A percentile compares a stretch with the other conserved stretches of the same genome.
phyloP scores from a whole-genome alignment of 495 filamentous ascomycete species.

The Letharia columbiana region DNA sequence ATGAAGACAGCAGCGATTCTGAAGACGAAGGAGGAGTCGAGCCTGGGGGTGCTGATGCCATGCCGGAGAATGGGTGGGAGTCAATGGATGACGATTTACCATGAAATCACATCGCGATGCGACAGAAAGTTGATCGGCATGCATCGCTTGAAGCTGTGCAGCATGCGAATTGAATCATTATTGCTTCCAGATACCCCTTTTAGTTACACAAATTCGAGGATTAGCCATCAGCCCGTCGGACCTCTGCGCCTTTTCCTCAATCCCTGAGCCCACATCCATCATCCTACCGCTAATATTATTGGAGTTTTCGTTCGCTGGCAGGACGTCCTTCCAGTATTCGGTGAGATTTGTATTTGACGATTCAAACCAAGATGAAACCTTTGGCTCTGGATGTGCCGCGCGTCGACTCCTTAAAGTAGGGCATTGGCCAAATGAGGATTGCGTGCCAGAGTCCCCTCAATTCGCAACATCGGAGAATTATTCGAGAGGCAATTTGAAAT shows the following conservation, averaged over 20 bases:
- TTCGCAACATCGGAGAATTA: not conserved
- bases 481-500: not conserved
- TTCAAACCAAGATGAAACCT: slow-evolving; percentile 2
- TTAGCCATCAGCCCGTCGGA: not conserved
- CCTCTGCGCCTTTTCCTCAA: no score
- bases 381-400: slow-evolving; percentile 1
- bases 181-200: not conserved
- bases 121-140: not conserved
- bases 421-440: not conserved
- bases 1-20: slow-evolving; percentile 53
- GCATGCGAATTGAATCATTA: not conserved
- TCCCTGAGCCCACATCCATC: not conserved
- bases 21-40: slow-evolving; percentile 53
- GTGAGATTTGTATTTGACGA: not conserved
- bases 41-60: slow-evolving; percentile 42
- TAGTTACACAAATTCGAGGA: not conserved
- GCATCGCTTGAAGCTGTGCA: slow-evolving; percentile 2
- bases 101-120: not conserved
- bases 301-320: not conserved
- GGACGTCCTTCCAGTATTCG: not conserved
- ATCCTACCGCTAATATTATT: not conserved
- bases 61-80: slow-evolving; percentile 53
- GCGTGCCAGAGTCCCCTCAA: not conserved
- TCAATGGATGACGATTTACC: slow-evolving; percentile 80
- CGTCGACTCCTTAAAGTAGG: not conserved